Conservation (phyloP, 768 basidiomycete genomes). For the Pseudohyphozyma bogoriensis region DNA sequence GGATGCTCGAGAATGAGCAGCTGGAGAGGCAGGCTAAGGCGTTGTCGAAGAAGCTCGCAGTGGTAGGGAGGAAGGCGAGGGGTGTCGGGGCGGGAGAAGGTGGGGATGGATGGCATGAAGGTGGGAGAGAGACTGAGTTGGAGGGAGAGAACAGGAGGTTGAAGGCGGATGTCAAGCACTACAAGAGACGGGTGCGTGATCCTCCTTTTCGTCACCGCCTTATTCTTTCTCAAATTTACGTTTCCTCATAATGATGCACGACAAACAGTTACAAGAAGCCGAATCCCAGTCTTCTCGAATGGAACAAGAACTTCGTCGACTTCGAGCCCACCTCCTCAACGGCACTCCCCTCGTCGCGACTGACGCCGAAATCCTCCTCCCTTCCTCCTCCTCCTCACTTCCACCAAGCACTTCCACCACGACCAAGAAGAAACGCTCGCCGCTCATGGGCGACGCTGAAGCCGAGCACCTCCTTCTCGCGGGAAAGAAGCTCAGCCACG, state of each 20-base stretch:
- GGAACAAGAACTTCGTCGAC: slow-evolving; percentile 13
- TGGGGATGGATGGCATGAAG: not conserved
- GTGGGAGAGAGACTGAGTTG: not conserved
- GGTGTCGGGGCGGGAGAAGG: not conserved
- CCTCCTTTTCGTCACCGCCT: not conserved
- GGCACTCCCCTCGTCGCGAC: slow-evolving; percentile 8
- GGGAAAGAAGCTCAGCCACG: slow-evolving; percentile 15
- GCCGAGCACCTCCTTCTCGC: slow-evolving; percentile 29
- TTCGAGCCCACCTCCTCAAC: slow-evolving; percentile 15
- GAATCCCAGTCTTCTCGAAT: slow-evolving; percentile 5
- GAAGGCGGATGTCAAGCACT: not conserved
- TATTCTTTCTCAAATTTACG: not conserved
- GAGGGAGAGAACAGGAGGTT: slow-evolving; percentile 12
- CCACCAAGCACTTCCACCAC: not conserved
- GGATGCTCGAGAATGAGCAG: slow-evolving; percentile 33
- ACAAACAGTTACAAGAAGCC: slow-evolving; percentile 1
- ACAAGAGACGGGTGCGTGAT: slow-evolving; percentile 3
- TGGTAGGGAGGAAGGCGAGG: not conserved
- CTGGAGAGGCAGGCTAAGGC: slow-evolving; percentile 4
- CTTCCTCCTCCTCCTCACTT: not conserved
- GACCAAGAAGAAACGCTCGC: not conserved
- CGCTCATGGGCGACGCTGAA: slow-evolving; percentile 31
- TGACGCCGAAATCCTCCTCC: slow-evolving; percentile 5
- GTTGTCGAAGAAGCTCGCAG: slow-evolving; percentile 17
- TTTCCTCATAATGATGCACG: not conserved